A percentile compares a stretch with the other conserved stretches of the same genome.
These are phyloP conservation scores for Nepenthes alata DNA, from an alignment of 179 eudicot genomes.

Conservation along the genomic window DNA sequence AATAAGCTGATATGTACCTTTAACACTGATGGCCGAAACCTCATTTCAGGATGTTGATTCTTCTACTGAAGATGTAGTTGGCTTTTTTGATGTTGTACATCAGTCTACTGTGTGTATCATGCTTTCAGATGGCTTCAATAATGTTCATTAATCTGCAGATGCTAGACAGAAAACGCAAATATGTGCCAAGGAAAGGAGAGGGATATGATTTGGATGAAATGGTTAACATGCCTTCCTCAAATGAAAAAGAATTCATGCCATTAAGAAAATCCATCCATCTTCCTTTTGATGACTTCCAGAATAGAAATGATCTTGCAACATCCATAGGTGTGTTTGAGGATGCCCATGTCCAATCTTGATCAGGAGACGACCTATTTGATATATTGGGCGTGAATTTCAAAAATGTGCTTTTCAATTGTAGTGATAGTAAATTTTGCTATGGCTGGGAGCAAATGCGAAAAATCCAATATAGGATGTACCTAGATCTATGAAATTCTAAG, in stretches of 20 bases:
- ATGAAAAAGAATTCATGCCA: conserved; percentile 11
- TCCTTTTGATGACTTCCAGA: conserved; percentile 8
- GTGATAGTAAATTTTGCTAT: conserved; percentile 14
- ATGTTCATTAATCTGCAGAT: conserved; percentile 8
- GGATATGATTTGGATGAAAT: conserved; percentile 17
- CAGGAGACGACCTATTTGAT: conserved; percentile 83
- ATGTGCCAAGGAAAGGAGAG: conserved; percentile 15
- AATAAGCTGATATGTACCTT: conserved; percentile 7
- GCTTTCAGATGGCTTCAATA: conserved; percentile 11
- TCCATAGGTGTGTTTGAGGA: conserved; percentile 22
- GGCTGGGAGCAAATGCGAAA: conserved; percentile 11
- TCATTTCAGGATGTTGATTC: conserved; percentile 20
- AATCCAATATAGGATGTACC: conserved; percentile 12
- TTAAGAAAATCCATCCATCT: conserved; percentile 8
- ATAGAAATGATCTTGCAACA: conserved; percentile 19
- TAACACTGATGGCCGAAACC: conserved; percentile 1
- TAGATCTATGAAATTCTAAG: conserved; percentile 16
- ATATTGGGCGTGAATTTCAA: conserved; percentile 61
- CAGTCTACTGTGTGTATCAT: conserved; percentile 9
- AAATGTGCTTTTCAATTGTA: conserved; percentile 26
- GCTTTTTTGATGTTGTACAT: conserved; percentile 15
- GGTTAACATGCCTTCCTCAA: conserved; percentile 9
- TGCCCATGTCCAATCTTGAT: conserved; percentile 19
- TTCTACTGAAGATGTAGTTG: conserved; percentile 12
- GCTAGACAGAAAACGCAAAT: conserved; percentile 10